These are phyloP conservation scores for Neurospora africana DNA, from an alignment of 495 filamentous ascomycete species.

Conservation along the genomic window DNA sequence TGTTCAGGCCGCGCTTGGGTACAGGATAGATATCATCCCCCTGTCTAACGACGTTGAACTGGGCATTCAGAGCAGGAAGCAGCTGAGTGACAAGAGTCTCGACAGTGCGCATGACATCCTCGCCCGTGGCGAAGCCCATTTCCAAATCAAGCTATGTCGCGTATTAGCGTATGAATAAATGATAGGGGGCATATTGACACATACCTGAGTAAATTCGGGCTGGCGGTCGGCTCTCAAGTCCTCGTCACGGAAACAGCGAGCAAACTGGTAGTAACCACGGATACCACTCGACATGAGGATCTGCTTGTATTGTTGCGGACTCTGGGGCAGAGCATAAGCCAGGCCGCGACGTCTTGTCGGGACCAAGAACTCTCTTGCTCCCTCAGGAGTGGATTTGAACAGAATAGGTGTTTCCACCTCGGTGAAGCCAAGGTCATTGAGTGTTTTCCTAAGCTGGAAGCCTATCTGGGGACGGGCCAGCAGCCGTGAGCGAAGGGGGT, in stretches of 20 bases:
- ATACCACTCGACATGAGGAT: conserved; percentile 91
- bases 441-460: conserved; percentile 42
- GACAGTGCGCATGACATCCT: conserved; percentile 61
- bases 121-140: conserved; percentile 68
- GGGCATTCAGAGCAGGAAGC: conserved; percentile 37
- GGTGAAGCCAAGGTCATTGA: conserved; percentile 47
- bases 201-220: conserved; percentile 91
- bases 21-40: conserved; percentile 18
- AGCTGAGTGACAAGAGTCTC: conserved; percentile 54
- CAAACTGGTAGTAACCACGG: conserved; percentile 77
- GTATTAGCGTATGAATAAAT: conserved; percentile 5
- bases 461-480: conserved; percentile 45
- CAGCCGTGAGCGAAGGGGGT: conserved; percentile 47
- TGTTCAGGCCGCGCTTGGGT: conserved; percentile 1
- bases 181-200: background rate
- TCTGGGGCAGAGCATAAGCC: conserved; percentile 88
- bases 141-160: conserved; percentile 70
- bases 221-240: conserved; percentile 88
- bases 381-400: conserved; percentile 97
- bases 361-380: conserved; percentile 90
- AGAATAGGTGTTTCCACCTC: conserved; percentile 88
- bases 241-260: conserved; percentile 91
- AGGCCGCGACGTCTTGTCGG: conserved; percentile 63
- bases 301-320: conserved; percentile 97
- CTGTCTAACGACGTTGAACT: conserved; percentile 12